Evolutionary conservation across 768 basidiomycete genomes (phyloP).

Genomic region (Inosperma sp.): DNA sequence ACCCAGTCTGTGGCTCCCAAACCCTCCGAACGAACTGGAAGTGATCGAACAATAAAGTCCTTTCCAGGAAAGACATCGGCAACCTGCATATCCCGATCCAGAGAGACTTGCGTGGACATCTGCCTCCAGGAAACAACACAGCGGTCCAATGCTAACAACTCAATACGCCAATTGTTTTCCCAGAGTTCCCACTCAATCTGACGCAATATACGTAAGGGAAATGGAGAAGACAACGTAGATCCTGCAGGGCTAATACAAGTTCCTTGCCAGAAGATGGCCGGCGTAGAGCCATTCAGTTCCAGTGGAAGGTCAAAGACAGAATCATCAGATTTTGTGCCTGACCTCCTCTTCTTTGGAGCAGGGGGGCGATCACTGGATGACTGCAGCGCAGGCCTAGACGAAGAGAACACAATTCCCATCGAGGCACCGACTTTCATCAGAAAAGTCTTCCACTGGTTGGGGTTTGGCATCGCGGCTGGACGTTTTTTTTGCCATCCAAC

Average conservation of each 20-base stretch:
- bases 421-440: background rate
- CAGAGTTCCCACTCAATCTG: slow-evolving; percentile 6
- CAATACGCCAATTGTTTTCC: background rate
- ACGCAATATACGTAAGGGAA: background rate
- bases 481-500: background rate
- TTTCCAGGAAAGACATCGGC: background rate
- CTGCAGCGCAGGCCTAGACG: background rate
- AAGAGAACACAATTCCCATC: background rate
- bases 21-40: no score
- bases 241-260: background rate
- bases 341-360: background rate
- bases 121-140: background rate
- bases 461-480: background rate
- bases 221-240: background rate
- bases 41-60: no score
- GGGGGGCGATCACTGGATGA: background rate
- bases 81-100: no score
- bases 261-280: background rate
- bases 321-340: background rate
- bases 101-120: no score
- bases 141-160: slow-evolving; percentile 5
- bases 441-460: background rate
- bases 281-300: background rate
- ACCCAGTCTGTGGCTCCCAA: no score
- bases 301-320: background rate